phyloP scores from a whole-genome alignment of 768 basidiomycete genomes.

The Pholiota conissans region DNA sequence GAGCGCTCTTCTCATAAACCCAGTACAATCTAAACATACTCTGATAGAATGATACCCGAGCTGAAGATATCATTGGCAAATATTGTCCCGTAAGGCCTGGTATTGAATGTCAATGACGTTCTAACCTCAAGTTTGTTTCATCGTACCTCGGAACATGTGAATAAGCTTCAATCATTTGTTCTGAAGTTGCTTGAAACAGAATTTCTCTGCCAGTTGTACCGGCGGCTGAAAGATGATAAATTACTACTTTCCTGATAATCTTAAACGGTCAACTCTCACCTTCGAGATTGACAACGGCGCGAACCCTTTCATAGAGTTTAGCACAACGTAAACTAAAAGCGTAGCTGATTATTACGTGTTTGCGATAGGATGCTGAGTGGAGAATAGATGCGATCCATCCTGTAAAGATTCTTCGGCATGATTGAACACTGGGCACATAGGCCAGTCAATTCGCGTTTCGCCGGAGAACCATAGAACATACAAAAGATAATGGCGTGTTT shows the following conservation, averaged over 20 bases:
- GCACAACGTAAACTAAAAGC: not conserved
- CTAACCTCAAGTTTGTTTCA: not conserved
- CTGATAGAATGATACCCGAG: conserved; percentile 86
- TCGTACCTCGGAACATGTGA: conserved; percentile 78
- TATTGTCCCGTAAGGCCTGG: conserved; percentile 83
- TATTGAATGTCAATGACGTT: not conserved
- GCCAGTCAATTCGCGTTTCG: not conserved
- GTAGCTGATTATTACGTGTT: conserved; percentile 52
- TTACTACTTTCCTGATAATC: not conserved
- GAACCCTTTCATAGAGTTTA: conserved; percentile 48
- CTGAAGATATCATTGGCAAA: conserved; percentile 92
- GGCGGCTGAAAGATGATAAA: conserved; percentile 52
- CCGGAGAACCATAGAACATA: conserved; percentile 38
- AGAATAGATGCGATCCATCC: conserved; percentile 91
- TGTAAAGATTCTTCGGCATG: conserved; percentile 94
- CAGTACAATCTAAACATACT: conserved; percentile 49
- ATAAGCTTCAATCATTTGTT: conserved; percentile 93
- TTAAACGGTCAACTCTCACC: conserved; percentile 37
- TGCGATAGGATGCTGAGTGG: conserved; percentile 82
- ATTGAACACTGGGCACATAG: conserved; percentile 77
- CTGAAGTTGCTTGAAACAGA: conserved; percentile 93
- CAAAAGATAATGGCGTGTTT: conserved; percentile 80
- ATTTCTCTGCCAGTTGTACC: conserved; percentile 86
- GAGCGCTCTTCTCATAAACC: not conserved
- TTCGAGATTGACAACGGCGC: conserved; percentile 90